Base-by-base conservation (phyloP, 108 stramenopile genomes). In the Pelagomonas calceolata region DNA sequence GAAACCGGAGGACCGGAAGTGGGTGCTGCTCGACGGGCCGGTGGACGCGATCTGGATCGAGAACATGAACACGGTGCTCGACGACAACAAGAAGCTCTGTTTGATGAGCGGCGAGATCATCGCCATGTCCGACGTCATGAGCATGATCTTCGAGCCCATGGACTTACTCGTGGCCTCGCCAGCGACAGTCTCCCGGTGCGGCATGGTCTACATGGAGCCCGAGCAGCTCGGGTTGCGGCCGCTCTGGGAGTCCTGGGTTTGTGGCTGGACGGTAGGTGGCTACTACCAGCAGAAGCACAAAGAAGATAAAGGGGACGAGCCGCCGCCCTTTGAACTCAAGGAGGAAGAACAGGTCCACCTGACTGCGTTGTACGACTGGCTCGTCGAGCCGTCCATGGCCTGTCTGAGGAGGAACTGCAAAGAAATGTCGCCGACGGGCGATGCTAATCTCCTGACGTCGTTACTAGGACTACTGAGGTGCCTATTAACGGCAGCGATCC, bases 21-120 rank as follows among this genome's bases (percentile, higher is more conserved):
- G 87, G 87, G 72, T 88, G 16, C 65, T 88, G 26, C 86, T 88
- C 60, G 87, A 88, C 68, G 87, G 87, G 7, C 87, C 87, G 4
- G 87, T 88, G 16, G 87, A 88, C 36, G 87, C 87, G 32, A 88
- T 88, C 68, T 88, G 87, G 87, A 88, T 88, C 63, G 87, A 88
- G 73, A 88, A 88, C 83, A 88, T 88, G 87, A 88, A 88, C 82
- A 88, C 87, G 31, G 87, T 84, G 30, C 64, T 81, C 26, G 80
- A 78, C 45, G 76, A 88, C 75, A 88, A 88, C 78, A 88, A 88
- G 70, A 81, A 82, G 82, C 79, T 88, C 35, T 88, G 87, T 68
- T 70, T 88, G 34, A 86, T 86, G 84, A 70, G 67, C 69, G 87
- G 87, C 15, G 85, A 88, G 74, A 88, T 88, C 72, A 85, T 88